Evolutionary conservation across 108 stramenopile genomes (phyloP), one percentile per base, ranked within the genome.

Genomic region (Cyclotella sp.): DNA sequence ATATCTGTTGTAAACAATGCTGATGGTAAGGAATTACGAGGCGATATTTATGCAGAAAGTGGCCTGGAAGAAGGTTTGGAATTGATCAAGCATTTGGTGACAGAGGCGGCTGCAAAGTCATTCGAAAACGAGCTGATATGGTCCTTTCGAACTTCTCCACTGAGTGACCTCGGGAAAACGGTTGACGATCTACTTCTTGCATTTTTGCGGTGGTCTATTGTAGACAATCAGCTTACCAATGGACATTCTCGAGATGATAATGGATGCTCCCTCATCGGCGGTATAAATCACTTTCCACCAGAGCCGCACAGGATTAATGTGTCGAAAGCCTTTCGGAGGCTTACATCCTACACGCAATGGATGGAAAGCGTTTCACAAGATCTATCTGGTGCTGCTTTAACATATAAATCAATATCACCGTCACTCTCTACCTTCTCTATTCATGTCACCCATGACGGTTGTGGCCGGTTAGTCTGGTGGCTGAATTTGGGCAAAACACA

Each of bases 271-370:
- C 70, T 82, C 27, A 62, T 76, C 16, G 81, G 81, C 49, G 81
- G 75, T 45, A 71, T 72, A 40, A 82, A 82, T 65, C 49, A 75
- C 53, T 63, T 22, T 68, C 18, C 58, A 51, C 19, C 64, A 27
- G 39, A 74, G 61, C 47, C 52, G 42, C 28, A 57, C 43, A 54
- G 67, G 51, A 62, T 86, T 5, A 91, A 91, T 74, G 88, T 89
- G 3, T 89, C 88, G 57, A 88, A 88, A 71, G 90, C 90, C 10
- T 83, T 86, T 65, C 86, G 88, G 51, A 69, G 90, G 44, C 72
- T 91, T n/a, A 81, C 84, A 63, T 55, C 83, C 0, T 91, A 91
- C 64, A 75, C 76, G 27, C 77, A 82, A 16, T 89, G 88, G 88
- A 91, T 91, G 88, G 69, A 88, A n/a, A 79, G 85, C 40, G 86